Evolutionary conservation across 2,329 filamentous ascomycete species (phyloP).

Genomic region (Fusarium piperis): DNA sequence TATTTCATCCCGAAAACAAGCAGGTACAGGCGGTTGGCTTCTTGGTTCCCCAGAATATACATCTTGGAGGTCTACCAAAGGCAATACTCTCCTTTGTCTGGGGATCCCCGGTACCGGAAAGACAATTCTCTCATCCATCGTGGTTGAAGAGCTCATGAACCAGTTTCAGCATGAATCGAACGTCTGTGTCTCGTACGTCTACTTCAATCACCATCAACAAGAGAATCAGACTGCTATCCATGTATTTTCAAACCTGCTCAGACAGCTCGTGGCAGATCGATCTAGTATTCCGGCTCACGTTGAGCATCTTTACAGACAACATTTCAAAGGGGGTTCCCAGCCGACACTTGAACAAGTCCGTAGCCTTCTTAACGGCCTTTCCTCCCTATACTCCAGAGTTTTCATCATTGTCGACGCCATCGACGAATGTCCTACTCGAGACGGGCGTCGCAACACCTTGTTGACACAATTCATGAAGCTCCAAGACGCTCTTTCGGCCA

Average conservation of each 20-base stretch:
- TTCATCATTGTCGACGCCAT: slow-evolving; percentile 41
- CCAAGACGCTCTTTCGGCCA: not conserved
- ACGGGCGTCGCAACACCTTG: not conserved
- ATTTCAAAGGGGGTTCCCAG: not conserved
- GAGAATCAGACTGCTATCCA: slow-evolving; percentile 36
- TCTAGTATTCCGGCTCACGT: not conserved
- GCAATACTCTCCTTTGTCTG: slow-evolving; percentile 51
- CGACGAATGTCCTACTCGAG: slow-evolving; percentile 26
- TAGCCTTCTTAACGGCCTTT: too few species aligned
- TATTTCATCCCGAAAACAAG: fast-evolving
- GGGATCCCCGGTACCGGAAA: slow-evolving; percentile 51
- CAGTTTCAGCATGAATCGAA: slow-evolving; percentile 11
- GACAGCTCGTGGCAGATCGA: slow-evolving; percentile 43
- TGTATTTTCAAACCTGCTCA: slow-evolving; percentile 44
- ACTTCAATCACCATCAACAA: slow-evolving; percentile 44
- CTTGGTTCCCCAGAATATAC: fast-evolving
- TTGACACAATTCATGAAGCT: not conserved
- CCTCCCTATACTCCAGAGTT: not conserved
- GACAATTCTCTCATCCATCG: slow-evolving; percentile 25
- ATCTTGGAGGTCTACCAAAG: slow-evolving; percentile 34
- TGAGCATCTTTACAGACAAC: not conserved
- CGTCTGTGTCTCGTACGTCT: slow-evolving; percentile 45
- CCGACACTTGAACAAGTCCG: too few species aligned
- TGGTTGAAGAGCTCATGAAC: slow-evolving; percentile 16
- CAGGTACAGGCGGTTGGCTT: fast-evolving